Conservation (phyloP, 2,329 filamentous ascomycete species). For the Penicillium griseofulvum region DNA sequence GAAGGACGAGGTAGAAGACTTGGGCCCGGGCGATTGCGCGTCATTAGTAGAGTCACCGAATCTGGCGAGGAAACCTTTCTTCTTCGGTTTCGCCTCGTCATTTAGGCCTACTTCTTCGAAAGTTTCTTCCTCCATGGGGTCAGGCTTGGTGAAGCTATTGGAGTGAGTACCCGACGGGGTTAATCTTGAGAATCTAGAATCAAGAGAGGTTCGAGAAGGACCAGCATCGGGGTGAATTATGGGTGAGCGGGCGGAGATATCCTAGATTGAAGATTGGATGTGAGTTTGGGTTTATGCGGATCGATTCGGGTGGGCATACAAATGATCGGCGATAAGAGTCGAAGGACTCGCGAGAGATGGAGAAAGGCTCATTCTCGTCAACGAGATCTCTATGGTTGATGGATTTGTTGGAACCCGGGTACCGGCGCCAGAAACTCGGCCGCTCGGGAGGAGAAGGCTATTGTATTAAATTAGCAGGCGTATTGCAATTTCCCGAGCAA, state of each 20-base stretch:
- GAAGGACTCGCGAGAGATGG: constrained; percentile 93
- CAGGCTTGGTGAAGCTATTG: constrained; percentile 58
- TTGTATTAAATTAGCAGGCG: constrained; percentile 4
- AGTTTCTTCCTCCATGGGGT: constrained; percentile 69
- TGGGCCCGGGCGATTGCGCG: constrained; percentile 31
- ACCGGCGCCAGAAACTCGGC: constrained; percentile 71
- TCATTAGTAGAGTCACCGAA: constrained; percentile 62
- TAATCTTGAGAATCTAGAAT: constrained; percentile 66
- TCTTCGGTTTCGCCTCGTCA: constrained; percentile 72
- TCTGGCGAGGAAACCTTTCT: constrained; percentile 72
- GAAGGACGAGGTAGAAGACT: constrained; percentile 47
- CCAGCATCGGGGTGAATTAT: constrained; percentile 59
- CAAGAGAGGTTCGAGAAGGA: constrained; percentile 73
- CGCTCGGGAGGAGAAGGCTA: constrained; percentile 88
- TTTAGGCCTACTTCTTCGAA: constrained; percentile 90
- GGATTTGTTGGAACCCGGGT: constrained; percentile 48
- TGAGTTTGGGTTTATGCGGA: constrained; percentile 4
- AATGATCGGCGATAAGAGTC: constrained; percentile 96
- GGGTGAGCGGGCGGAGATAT: constrained; percentile 85
- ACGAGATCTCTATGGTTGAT: constrained; percentile 63
- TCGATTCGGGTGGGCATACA: constrained; percentile 54
- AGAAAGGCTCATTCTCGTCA: constrained; percentile 86
- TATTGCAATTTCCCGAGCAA: background rate
- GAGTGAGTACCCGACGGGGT: constrained; percentile 61
- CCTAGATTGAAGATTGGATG: constrained; percentile 52